phyloP scores from a whole-genome alignment of 331 rosid species.

The Pyrus hybrid region DNA sequence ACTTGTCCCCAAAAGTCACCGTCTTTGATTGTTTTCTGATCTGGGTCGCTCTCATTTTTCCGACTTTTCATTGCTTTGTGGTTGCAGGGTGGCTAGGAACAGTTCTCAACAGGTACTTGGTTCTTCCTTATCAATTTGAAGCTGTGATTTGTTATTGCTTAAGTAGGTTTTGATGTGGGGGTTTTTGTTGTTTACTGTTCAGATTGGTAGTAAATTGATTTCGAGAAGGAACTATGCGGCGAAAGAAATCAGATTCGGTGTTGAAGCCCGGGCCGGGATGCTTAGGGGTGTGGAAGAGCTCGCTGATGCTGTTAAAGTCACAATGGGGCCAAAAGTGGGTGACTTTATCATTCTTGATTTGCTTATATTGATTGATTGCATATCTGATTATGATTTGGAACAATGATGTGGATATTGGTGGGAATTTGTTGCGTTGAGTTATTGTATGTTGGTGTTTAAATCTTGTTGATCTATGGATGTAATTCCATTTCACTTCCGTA shows the following conservation, averaged over 20 bases:
- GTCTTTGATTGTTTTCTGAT: neutral
- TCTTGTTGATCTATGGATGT: neutral
- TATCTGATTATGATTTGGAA: neutral
- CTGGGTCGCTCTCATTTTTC: neutral
- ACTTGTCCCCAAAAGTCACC: neutral
- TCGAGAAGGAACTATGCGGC: constrained; percentile 89
- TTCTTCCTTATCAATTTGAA: neutral
- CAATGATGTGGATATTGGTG: neutral
- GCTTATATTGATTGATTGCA: neutral
- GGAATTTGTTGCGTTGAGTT: neutral
- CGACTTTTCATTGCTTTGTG: neutral
- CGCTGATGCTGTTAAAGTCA: constrained; percentile 91
- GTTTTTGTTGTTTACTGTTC: neutral
- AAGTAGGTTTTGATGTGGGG: neutral
- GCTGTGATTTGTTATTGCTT: neutral
- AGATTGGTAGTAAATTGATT: constrained; percentile 60
- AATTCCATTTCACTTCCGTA: neutral
- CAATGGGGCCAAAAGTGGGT: constrained; percentile 95
- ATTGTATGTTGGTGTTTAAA: neutral
- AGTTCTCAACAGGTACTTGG: constrained; percentile 13
- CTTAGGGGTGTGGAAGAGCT: constrained; percentile 99
- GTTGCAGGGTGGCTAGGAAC: constrained; percentile 13
- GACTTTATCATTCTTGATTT: neutral
- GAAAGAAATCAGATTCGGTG: constrained; percentile 84
- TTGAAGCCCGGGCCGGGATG: constrained; percentile 92